Base-by-base conservation (phyloP, 2,329 filamentous ascomycete genomes). In the Rosellinia necatrix region DNA sequence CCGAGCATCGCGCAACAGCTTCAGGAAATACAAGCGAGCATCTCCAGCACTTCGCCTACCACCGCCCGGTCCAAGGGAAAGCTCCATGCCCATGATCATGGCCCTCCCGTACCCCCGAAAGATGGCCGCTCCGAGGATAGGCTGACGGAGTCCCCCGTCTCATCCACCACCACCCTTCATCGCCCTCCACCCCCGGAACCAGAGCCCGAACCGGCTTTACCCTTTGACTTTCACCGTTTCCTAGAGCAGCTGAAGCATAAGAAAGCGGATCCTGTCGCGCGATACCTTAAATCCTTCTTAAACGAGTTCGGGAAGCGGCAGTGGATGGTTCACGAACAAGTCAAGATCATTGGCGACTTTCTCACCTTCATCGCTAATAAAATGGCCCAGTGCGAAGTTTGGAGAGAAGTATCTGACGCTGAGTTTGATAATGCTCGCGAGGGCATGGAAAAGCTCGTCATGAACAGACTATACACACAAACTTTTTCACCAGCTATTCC, bases 251-350 rank as follows among this genome's bases (percentile, higher is more conserved):
- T 99, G 27, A 88, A 94, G 58, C 94, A 99, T 74, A 91, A 93
- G 63, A 96, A 96, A 55, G 96, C 94, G n/a, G 96, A 99, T 68
- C 94, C 96, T 1, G 93, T 99, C 2, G 96, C 96, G 4, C 89
- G 93, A 62, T 99, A 97, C 69, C 81, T 99, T 41, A 90, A 96
- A 62, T 97, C 94, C 0, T 99, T 99, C 68, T 77, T 99, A 25
- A 86, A 86, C 44, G 96, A 99, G 72, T 99, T 99, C 74, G 91
- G 87, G 30, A 99, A 97, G 77, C 91, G 92, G 65, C 94, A 97
- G 74, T 99, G 94, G 94, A 96, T 96, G 90, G 94, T 97, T 6
- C 94, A 99, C 71, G 94, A 99, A 75, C 94, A 99, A 73, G 94
- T 97, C 71, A 99, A 99, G 76, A 97, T 99, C 60, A 96, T 99